Base-by-base conservation (phyloP, 2,329 filamentous ascomycete genomes). In the Davidsoniella virescens region DNA sequence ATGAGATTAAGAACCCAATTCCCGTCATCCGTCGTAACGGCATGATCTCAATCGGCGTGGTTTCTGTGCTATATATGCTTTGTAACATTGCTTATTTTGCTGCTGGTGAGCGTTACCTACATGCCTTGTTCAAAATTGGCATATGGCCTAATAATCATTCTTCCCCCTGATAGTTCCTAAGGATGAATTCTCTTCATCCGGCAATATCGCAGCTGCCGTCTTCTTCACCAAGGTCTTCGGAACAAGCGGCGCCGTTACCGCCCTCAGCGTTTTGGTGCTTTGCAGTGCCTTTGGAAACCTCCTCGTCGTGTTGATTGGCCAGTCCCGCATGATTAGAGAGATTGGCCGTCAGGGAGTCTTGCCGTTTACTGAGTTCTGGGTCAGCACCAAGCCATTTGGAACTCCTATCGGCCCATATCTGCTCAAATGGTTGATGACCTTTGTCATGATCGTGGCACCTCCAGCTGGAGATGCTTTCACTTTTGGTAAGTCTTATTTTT, bases 381-480 rank as follows among this genome's bases (percentile, higher is more conserved):
- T 74, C 0, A 76, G 73, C 0, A 81, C 77, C 0, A 69, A 67
- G 50, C 78, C 78, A 0, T 80, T 81, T 51, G 77, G 76, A 2
- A 82, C 78, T 0, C 76, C 78, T 0, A 57, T 79, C 0, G 76
- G 75, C 0, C 76, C 77, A 0, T 79, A 79, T 53, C 48, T 70
- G 2, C 55, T 80, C 3, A 76, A 77, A 57, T 81, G 74, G 72
- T 56, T 56, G 0, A 59, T 78, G 52, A 80, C 77, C 0, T 58
- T 75, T 2, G 56, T 80, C 42, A 76, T 80, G 71, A 79, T 80
- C 36, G 58, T 76, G 0, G 75, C 71, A 0, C 70, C 75, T 0
- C 76, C 78, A 0, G 73, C 75, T 0, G 77, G 78, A 1, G 77
- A 82, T 57, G 78, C 78, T 0, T 82, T 82, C 59, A 71, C 74